Evolutionary conservation across 2,329 filamentous ascomycete species (phyloP), one percentile per base, ranked within the genome.

Genomic region (Aureobasidium sp.): DNA sequence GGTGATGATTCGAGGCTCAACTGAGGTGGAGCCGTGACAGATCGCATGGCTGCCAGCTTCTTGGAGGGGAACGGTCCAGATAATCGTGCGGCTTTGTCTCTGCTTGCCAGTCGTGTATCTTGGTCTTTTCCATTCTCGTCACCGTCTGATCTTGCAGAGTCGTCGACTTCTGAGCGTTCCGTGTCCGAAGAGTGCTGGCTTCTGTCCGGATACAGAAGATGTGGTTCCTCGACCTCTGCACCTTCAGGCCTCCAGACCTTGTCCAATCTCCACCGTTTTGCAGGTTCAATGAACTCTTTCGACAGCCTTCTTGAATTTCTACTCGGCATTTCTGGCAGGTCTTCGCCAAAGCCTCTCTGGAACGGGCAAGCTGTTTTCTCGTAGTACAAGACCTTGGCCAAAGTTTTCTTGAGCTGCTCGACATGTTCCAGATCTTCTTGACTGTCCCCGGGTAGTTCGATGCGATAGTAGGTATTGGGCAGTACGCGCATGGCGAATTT

Each of bases 351-450:
- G 3, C 79, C 78, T 56, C 89, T 78, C 62, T 84, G 78, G 66
- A 96, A 95, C 0, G 90, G 90, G 66, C 90, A 95, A 39, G 83
- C 79, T 0, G 90, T 95, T 63, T 87, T 87, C 68, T 96, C 90
- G 63, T 93, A 95, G 58, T 86, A 83, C 40, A 95, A 74, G 12
- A 95, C 81, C 57, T 83, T 81, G 50, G 78, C 78, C 24, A 95
- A 70, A 7, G 88, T 84, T 10, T 73, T 72, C 62, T 87, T 87
- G 59, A 95, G 74, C 30, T 83, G 76, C 51, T 79, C 76, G 4
- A 88, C 82, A 59, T 80, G 79, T 38, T 74, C 70, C 58, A 78
- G 74, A 58, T 91, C 84, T 19, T 85, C 80, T 2, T 78, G 71
- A 0, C 79, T 79, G 30, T 75, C 75, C 14, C 81, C 78, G 0